A percentile compares a stretch with the other conserved stretches of the same genome.
Conservation (phyloP, 345 rosid species). For the Lumnitzera littorea region DNA sequence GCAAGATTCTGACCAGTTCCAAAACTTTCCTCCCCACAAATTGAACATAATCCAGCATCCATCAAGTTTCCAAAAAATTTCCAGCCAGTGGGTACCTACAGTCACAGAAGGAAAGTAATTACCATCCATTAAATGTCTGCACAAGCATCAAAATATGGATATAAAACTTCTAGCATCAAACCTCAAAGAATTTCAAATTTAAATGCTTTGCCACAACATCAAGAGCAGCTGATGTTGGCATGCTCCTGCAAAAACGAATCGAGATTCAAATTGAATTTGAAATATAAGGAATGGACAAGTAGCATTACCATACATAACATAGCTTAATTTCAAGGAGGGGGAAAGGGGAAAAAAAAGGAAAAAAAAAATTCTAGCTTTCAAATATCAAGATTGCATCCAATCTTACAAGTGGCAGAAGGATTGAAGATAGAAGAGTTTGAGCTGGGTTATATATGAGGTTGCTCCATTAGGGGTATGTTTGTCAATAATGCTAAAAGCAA, state of each 20-base stretch:
- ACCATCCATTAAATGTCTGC: background rate
- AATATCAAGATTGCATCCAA: too few relatives aligned
- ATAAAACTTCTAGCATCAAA: constrained; percentile 9
- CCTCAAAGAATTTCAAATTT: constrained; percentile 95
- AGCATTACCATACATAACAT: too few relatives aligned
- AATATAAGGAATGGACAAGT: constrained; percentile 1
- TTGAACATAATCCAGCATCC: constrained; percentile 96
- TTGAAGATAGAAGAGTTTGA: too few relatives aligned
- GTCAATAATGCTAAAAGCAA: too few relatives aligned
- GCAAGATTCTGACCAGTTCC: constrained; percentile 75
- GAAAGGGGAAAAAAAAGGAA: too few relatives aligned
- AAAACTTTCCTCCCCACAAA: constrained; percentile 99
- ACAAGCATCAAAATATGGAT: background rate
- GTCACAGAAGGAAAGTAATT: constrained; percentile 14
- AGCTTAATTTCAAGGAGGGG: too few relatives aligned
- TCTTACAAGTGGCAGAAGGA: too few relatives aligned
- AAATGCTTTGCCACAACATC: constrained; percentile 90
- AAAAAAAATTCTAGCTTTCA: too few relatives aligned
- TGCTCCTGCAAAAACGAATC: constrained; percentile 65
- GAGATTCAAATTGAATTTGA: background rate
- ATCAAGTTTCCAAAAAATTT: constrained; percentile 97
- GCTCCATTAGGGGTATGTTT: too few relatives aligned
- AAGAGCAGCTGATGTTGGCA: constrained; percentile 99
- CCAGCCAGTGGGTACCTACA: constrained; percentile 98
- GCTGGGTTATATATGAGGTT: too few relatives aligned